Conservation (phyloP, 768 basidiomycete species). For the Lactarius vividus region DNA sequence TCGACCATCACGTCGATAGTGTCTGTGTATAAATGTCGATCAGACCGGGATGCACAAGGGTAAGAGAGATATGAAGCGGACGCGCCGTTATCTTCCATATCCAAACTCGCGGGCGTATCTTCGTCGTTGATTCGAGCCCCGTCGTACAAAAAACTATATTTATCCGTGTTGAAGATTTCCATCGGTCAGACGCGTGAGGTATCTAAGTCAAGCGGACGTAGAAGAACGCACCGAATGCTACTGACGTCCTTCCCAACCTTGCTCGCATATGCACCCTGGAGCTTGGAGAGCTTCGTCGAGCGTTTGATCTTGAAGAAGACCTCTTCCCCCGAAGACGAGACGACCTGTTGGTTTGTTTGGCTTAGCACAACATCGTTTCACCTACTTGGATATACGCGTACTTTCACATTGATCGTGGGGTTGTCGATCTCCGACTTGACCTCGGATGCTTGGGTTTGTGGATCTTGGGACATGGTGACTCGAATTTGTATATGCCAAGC, state of each 20-base stretch:
- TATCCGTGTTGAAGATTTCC: not conserved
- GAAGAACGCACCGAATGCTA: conserved; percentile 73
- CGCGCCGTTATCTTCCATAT: conserved; percentile 88
- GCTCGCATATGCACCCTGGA: conserved; percentile 87
- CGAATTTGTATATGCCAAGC: not conserved
- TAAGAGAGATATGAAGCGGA: not conserved
- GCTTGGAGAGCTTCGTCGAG: conserved; percentile 87
- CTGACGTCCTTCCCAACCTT: conserved; percentile 88
- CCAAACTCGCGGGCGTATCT: conserved; percentile 80
- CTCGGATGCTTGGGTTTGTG: not conserved
- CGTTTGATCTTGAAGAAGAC: conserved; percentile 98
- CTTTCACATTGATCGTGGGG: conserved; percentile 80
- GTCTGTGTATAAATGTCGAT: conserved; percentile 44
- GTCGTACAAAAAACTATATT: conserved; percentile 82
- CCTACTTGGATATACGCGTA: conserved; percentile 34
- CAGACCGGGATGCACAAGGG: not conserved
- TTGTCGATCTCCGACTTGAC: conserved; percentile 50
- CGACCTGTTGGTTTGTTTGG: conserved; percentile 49
- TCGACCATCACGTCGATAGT: conserved; percentile 97
- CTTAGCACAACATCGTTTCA: conserved; percentile 1
- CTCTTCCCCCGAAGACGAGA: conserved; percentile 74
- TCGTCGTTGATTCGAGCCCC: conserved; percentile 82
- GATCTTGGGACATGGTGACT: conserved; percentile 17
- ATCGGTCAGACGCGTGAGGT: not conserved
- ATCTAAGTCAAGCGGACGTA: conserved; percentile 4